These are phyloP conservation scores for Annona squamosa DNA, from an alignment of 164 flowering plant species.

Conservation along the genomic window DNA sequence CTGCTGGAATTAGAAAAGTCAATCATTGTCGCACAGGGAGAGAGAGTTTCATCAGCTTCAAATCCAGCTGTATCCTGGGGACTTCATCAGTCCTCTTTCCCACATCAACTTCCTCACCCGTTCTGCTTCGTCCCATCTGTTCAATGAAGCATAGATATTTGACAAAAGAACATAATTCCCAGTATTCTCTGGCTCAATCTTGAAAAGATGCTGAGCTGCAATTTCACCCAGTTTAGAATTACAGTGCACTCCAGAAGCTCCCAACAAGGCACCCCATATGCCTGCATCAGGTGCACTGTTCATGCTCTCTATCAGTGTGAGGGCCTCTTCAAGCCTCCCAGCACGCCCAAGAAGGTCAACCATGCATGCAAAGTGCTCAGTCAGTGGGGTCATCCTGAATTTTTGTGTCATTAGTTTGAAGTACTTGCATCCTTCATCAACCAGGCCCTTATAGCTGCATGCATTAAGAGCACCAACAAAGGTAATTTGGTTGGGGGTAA, in stretches of 20 bases:
- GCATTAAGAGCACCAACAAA: constrained; percentile 36
- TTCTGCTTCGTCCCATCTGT: constrained; percentile 37
- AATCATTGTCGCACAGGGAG: too few species aligned
- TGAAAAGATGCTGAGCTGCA: constrained; percentile 33
- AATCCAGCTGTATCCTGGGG: constrained; percentile 40
- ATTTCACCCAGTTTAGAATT: constrained; percentile 37
- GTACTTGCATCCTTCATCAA: constrained; percentile 31
- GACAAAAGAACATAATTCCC: constrained; percentile 43
- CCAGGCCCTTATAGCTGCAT: constrained; percentile 40
- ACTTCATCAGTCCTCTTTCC: constrained; percentile 24
- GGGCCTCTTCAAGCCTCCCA: constrained; percentile 30
- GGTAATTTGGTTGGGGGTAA: constrained; percentile 34
- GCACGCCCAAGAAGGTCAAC: constrained; percentile 44
- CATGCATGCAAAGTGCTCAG: constrained; percentile 40
- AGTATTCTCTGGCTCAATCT: constrained; percentile 41
- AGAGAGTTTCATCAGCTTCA: constrained; percentile 1
- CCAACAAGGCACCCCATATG: constrained; percentile 38
- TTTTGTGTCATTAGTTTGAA: constrained; percentile 29
- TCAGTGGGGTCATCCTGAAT: constrained; percentile 22
- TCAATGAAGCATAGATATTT: constrained; percentile 28
- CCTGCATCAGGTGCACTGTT: constrained; percentile 23
- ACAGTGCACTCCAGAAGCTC: constrained; percentile 31
- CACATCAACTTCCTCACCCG: constrained; percentile 28
- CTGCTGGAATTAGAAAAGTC: too few species aligned
- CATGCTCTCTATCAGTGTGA: constrained; percentile 19